A percentile compares a stretch with the other conserved stretches of the same genome.
Evolutionary conservation across 495 filamentous ascomycete genomes (phyloP).

Genomic region (Penicillium fimorum): DNA sequence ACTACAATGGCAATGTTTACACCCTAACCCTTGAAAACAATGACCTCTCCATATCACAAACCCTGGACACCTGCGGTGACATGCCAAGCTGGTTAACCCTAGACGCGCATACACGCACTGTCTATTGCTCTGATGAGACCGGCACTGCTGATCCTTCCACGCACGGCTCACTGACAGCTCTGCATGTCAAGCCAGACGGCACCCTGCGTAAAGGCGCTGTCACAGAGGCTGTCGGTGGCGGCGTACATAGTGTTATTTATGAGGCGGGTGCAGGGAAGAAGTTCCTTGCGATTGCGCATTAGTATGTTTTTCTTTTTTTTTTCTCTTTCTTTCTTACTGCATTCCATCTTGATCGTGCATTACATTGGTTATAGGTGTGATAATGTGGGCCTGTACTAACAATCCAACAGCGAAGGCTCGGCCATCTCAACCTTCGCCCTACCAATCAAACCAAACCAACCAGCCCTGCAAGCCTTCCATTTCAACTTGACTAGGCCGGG

Average conservation of each 20-base stretch:
- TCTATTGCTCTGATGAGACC: conserved; percentile 66
- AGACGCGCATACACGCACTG: conserved; percentile 47
- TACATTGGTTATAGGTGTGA: not conserved
- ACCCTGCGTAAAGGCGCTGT: conserved; percentile 27
- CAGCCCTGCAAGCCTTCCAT: conserved; percentile 45
- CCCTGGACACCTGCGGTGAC: conserved; percentile 44
- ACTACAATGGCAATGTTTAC: conserved; percentile 59
- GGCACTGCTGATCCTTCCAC: conserved; percentile 37
- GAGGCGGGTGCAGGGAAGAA: conserved; percentile 27
- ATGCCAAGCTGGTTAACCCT: conserved; percentile 62
- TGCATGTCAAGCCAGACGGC: conserved; percentile 23
- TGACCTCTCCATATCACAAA: conserved; percentile 40
- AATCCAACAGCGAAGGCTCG: conserved; percentile 28
- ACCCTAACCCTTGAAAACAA: conserved; percentile 46
- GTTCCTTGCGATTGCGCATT: conserved; percentile 47
- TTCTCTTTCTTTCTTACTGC: not conserved
- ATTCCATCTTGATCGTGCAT: not conserved
- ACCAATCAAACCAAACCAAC: conserved; percentile 22
- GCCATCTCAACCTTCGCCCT: conserved; percentile 40
- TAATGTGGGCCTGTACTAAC: conserved; percentile 11
- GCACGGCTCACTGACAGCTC: conserved; percentile 33
- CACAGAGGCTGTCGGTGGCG: conserved; percentile 31
- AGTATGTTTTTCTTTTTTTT: conserved; percentile 31
- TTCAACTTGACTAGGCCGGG: conserved; percentile 53
- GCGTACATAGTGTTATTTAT: conserved; percentile 43